These are phyloP conservation scores for Zoysia japonica DNA, from an alignment of 176 grass and related monocot species.

Conservation along the genomic window DNA sequence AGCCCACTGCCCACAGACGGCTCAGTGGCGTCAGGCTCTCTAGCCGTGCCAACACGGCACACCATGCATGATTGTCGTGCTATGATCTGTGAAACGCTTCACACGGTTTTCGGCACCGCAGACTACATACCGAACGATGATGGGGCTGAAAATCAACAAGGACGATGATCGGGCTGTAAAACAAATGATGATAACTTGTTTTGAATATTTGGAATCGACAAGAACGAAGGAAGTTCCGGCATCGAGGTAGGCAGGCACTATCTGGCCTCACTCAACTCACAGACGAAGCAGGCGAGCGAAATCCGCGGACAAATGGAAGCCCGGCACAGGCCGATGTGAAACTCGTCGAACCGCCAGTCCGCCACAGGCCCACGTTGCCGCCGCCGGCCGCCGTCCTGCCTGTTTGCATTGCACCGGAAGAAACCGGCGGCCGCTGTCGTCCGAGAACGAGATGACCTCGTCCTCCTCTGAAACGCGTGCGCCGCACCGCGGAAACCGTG, in stretches of 20 bases:
- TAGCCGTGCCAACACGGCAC: too few relatives aligned
- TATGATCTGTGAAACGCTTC: too few relatives aligned
- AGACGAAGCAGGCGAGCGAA: background rate
- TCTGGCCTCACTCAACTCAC: too few relatives aligned
- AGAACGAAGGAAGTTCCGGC: background rate
- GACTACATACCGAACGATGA: too few relatives aligned
- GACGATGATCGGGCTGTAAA: too few relatives aligned
- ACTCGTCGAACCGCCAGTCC: constrained; percentile 6
- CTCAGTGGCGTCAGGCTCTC: too few relatives aligned
- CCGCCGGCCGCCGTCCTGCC: background rate
- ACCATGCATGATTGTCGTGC: too few relatives aligned
- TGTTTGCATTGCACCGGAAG: background rate
- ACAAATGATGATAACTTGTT: too few relatives aligned
- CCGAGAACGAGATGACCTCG: background rate
- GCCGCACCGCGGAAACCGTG: constrained; percentile 16
- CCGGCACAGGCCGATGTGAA: constrained; percentile 23
- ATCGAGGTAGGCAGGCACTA: background rate
- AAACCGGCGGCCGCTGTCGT: constrained; percentile 2
- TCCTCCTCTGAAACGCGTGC: constrained; percentile 25
- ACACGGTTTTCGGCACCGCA: too few relatives aligned
- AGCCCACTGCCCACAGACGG: too few relatives aligned
- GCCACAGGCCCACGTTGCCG: background rate
- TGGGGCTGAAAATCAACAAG: too few relatives aligned
- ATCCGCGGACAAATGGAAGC: background rate
- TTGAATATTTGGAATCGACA: too few relatives aligned